A percentile compares a stretch with the other conserved stretches of the same genome.
These are phyloP conservation scores for Cyamopsis tetragonoloba DNA, from an alignment of 306 rosid species.

Conservation along the genomic window DNA sequence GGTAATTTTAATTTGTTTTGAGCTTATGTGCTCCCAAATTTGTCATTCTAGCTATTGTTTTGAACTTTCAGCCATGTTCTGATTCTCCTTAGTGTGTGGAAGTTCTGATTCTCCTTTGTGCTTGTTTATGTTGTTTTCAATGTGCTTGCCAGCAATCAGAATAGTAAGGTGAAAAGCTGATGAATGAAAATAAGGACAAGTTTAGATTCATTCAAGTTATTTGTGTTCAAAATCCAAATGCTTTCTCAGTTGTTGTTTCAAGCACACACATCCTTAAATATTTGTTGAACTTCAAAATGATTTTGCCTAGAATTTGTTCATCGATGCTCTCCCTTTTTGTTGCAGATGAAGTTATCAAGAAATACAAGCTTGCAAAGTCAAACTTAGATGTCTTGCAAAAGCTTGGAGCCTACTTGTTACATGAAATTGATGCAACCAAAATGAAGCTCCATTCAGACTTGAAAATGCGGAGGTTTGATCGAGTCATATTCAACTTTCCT, in stretches of 20 bases:
- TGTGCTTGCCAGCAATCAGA: not conserved
- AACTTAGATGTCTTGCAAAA: conserved; percentile 37
- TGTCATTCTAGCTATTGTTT: not conserved
- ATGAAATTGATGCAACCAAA: conserved; percentile 56
- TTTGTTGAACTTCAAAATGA: not conserved
- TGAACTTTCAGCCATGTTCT: not conserved
- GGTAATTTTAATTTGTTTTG: not conserved
- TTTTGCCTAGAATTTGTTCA: not conserved
- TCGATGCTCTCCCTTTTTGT: not conserved
- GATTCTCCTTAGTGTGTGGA: not conserved
- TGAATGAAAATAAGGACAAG: not conserved
- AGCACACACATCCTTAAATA: not conserved
- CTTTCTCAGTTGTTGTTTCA: not conserved
- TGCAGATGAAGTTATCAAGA: conserved; percentile 41
- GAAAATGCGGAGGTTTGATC: conserved; percentile 43
- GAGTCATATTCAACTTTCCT: conserved; percentile 59
- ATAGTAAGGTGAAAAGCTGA: not conserved
- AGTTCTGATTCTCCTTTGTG: not conserved
- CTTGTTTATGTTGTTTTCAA: not conserved
- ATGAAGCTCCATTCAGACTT: conserved; percentile 41
- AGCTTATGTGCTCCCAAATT: not conserved
- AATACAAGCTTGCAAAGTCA: conserved; percentile 47
- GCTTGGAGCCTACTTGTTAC: conserved; percentile 42
- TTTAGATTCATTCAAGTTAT: not conserved
- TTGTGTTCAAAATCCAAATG: not conserved